These are phyloP conservation scores for Aspergillus latus DNA, from an alignment of 2,329 filamentous ascomycete genomes.

Conservation along the genomic window DNA sequence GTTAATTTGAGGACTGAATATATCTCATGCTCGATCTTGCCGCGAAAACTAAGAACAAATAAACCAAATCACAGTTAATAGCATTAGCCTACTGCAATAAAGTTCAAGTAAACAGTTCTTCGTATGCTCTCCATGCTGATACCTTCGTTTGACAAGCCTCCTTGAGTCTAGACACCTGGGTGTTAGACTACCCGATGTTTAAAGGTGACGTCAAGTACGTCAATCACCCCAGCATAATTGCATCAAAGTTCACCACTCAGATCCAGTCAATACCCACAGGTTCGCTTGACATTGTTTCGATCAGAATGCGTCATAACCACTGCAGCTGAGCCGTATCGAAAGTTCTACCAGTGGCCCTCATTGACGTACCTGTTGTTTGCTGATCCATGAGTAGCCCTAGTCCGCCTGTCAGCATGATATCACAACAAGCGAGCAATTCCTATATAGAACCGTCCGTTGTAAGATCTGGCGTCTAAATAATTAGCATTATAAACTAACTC, in stretches of 20 bases:
- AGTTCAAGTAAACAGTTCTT: too few species aligned
- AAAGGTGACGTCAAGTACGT: slow-evolving; percentile 7
- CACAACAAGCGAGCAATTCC: slow-evolving; percentile 9
- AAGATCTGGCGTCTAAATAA: not conserved
- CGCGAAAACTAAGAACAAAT: too few species aligned
- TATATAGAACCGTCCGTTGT: slow-evolving; percentile 8
- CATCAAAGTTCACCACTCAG: slow-evolving; percentile 5
- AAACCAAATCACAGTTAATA: too few species aligned
- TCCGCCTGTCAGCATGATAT: slow-evolving; percentile 17
- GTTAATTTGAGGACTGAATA: too few species aligned
- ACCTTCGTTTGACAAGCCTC: too few species aligned
- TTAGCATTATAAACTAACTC: not conserved
- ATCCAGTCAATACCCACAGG: not conserved
- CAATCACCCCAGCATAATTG: slow-evolving; percentile 6
- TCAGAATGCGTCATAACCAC: not conserved
- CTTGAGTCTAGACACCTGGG: too few species aligned
- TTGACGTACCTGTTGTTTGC: slow-evolving; percentile 17
- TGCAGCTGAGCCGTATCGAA: not conserved
- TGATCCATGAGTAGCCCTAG: slow-evolving; percentile 1
- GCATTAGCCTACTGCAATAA: too few species aligned
- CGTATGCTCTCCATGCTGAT: too few species aligned
- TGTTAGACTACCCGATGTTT: not conserved
- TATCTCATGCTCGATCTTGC: too few species aligned
- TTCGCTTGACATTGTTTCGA: not conserved
- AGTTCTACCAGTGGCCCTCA: slow-evolving; percentile 1